Evolutionary conservation across 1,284 basidiomycete genomes (phyloP), one percentile per base, ranked within the genome.

Genomic region (Sporisorium iseilematis-ciliati): DNA sequence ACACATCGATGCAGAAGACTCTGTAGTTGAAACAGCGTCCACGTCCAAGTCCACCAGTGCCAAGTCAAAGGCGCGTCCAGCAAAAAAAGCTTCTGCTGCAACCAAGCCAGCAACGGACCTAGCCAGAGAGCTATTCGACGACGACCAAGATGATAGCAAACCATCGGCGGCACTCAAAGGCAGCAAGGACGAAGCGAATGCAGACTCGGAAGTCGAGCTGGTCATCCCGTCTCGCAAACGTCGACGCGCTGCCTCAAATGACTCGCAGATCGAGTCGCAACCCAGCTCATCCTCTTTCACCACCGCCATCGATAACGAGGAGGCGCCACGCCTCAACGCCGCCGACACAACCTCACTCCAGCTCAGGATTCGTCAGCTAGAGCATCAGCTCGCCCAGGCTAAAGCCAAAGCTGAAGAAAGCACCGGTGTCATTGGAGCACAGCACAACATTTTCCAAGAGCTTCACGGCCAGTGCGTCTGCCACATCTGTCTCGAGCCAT

Each of bases 401-500:
- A 75, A 69, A 35, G 48, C 56, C 18, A 57, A 65, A 18, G 42
- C 55, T 6, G 57, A 62, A 16, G 31, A 60, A 20, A 58, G 50
- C 18, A 35, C 69, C 16, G 53, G 38, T 31, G n/a, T 77, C 54
- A 59, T 71, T n/a, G 38, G 40, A 18, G 51, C 65, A 1, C 77
- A 79, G 56, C 57, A 66, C 41, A 52, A 38, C 45, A 54, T 75
- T 41, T 65, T 80, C 31, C 33, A 57, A 20, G 60, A 71, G 18
- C 38, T 81, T 7, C 63, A 79, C 29, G 48, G 51, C 20, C 70
- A 78, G 42, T 78, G 69, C 62, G 58, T 72, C 46, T 81, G 80
- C 53, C 67, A 72, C 53, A 73, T 81, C 38, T 81, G 80, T 43
- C 55, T 81, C 45, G 80, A 81, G 38, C 74, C 78, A 23, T 65